These are phyloP conservation scores for Saccharomycopsis hybrid DNA, from an alignment of 1,139 yeast species.

Conservation along the genomic window DNA sequence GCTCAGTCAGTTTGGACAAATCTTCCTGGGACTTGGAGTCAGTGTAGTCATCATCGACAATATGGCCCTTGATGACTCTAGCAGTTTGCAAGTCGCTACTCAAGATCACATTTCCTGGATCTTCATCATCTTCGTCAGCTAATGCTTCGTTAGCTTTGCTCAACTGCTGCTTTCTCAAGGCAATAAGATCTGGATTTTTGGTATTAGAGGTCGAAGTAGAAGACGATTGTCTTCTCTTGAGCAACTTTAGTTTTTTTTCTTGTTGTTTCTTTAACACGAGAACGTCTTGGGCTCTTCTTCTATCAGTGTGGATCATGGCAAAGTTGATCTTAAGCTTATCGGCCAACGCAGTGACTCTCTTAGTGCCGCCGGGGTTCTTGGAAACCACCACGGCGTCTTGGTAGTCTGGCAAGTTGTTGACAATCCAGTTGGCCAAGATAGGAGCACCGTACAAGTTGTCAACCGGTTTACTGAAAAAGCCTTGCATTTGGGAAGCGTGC, in stretches of 20 bases:
- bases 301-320: conserved; percentile 76
- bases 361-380: conserved; percentile 86
- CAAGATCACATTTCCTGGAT: conserved; percentile 61
- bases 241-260: conserved; percentile 67
- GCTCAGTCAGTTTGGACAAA: not conserved
- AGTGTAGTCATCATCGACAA: conserved; percentile 78
- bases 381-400: conserved; percentile 70
- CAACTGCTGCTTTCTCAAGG: conserved; percentile 17
- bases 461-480: conserved; percentile 75
- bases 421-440: conserved; percentile 61
- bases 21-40: not conserved
- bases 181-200: conserved; percentile 22
- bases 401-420: conserved; percentile 40
- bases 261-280: conserved; percentile 44
- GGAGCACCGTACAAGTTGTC: conserved; percentile 82
- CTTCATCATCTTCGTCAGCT: conserved; percentile 40
- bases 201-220: conserved; percentile 3
- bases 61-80: conserved; percentile 93
- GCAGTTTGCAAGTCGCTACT: conserved; percentile 91
- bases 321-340: conserved; percentile 70
- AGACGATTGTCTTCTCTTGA: conserved; percentile 23
- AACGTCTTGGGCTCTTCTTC: conserved; percentile 76
- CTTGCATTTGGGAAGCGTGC: conserved; percentile 82
- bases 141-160: conserved; percentile 8
- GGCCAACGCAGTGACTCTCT: conserved; percentile 74